Base-by-base conservation (phyloP, 805 yeast genomes). In the Teunomyces cretensis region DNA sequence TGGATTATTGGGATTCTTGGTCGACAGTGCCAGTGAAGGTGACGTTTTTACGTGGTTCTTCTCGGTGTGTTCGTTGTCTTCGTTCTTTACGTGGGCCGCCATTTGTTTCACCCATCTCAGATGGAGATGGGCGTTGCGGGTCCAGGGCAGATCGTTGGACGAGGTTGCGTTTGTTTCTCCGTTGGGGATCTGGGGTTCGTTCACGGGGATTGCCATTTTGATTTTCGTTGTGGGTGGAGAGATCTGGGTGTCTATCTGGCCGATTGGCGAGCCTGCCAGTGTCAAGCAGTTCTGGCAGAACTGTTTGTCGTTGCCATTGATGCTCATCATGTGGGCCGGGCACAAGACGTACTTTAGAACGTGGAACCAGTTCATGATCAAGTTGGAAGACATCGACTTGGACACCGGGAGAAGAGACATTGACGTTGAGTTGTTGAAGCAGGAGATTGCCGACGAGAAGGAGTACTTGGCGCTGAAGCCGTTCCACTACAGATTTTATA, bases 251-350 rank as follows among this genome's bases (percentile, higher is more conserved):
- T 64, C 76, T 2, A 54, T 70, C 42, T 70, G 58, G 58, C 76
- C 76, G 31, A 60, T 63, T 39, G 69, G 63, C 12, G 26, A 28
- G 8, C 44, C 51, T 14, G 64, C 72, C 13, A 53, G 44, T 46
- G 74, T 69, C 9, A 56, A 53, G 27, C 60, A 60, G 4, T 80
- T 80, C 62, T 78, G 81, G 69, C 68, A 79, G 56, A 63, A 73
- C 46, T 80, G 81, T 62, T 58, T 79, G 48, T 58, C 63, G 11
- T 54, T 60, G 53, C 64, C 64, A n/a, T 49, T 60, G 30, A 68
- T 76, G 63, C 47, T 80, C 30, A 53, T 71, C 1, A 65, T 79
- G 45, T 76, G 72, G 61, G 38, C 70, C 27, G 64, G 63, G 13
- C 78, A 77, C 63, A 76, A 73, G 53, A 61, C 68, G 40, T 52